These are phyloP conservation scores for Tuber magnatum DNA, from an alignment of 495 filamentous ascomycete genomes.

Conservation along the genomic window DNA sequence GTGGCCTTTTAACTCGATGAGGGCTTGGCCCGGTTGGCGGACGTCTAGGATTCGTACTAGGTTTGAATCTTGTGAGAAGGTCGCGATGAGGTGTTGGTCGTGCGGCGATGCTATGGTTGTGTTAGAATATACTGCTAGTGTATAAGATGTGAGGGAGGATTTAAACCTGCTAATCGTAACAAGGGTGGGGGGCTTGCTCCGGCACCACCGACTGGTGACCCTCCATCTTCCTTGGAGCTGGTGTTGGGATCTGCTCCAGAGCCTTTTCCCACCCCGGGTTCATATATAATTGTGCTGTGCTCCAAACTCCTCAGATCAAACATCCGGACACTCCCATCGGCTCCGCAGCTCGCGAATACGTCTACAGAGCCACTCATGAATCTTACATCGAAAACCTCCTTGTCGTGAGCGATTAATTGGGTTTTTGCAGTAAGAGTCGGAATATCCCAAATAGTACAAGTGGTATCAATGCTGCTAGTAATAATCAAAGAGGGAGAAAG, in stretches of 20 bases:
- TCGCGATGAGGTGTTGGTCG: conserved; percentile 90
- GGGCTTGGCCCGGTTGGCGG: conserved; percentile 88
- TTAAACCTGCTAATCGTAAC: conserved; percentile 66
- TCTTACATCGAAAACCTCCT: conserved; percentile 96
- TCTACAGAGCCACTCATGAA: conserved; percentile 96
- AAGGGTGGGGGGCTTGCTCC: conserved; percentile 60
- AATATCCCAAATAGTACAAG: conserved; percentile 99
- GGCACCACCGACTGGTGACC: conserved; percentile 40
- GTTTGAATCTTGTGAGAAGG: conserved; percentile 88
- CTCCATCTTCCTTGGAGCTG: conserved; percentile 66
- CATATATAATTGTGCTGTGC: conserved; percentile 98
- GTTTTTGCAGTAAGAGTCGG: conserved; percentile 96
- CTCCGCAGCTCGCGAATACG: conserved; percentile 95
- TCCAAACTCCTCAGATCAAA: conserved; percentile 95
- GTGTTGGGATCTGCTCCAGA: conserved; percentile 15
- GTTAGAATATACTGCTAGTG: neutral
- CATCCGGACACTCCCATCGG: conserved; percentile 97
- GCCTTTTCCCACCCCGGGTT: conserved; percentile 57
- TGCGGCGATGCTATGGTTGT: conserved; percentile 67
- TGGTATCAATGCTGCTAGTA: conserved; percentile 97
- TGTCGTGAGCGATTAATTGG: conserved; percentile 96
- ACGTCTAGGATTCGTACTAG: conserved; percentile 94
- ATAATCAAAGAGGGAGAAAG: conserved; percentile 95
- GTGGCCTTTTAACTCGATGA: conserved; percentile 92
- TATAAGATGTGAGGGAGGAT: neutral